Conservation (phyloP, 163 green algal species). For the Scenedesmus sp. region DNA sequence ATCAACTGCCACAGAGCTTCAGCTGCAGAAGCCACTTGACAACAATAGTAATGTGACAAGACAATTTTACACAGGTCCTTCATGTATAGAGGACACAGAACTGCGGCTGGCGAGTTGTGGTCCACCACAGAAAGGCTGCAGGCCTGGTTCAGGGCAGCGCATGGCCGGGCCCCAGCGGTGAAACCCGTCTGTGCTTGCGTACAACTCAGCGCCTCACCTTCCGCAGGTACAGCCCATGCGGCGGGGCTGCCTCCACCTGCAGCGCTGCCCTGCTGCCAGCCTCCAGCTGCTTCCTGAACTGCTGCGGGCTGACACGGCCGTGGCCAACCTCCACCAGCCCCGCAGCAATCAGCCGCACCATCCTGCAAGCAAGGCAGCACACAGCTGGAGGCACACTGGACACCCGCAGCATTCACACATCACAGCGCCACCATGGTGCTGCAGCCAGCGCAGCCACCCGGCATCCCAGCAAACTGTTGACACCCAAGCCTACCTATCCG, state of each 20-base stretch:
- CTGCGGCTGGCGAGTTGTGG: too few relatives aligned
- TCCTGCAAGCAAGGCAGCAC: constrained; percentile 41
- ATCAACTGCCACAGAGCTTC: neutral
- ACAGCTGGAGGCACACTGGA: neutral
- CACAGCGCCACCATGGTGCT: neutral
- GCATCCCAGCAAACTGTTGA: neutral
- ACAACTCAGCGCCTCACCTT: neutral
- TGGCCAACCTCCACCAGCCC: constrained; percentile 64
- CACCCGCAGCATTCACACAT: neutral
- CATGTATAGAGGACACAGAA: too few relatives aligned
- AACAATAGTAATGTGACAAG: neutral
- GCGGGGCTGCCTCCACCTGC: constrained; percentile 55
- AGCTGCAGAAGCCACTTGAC: neutral
- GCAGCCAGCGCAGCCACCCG: neutral
- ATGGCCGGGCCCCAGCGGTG: neutral
- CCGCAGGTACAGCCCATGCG: constrained; percentile 56
- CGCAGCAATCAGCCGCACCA: constrained; percentile 62
- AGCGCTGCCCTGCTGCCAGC: constrained; percentile 46
- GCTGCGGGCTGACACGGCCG: constrained; percentile 36
- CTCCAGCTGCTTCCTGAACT: constrained; percentile 45
- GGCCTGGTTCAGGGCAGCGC: neutral
- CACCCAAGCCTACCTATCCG: neutral
- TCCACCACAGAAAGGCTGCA: too few relatives aligned
- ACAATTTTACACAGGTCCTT: neutral
- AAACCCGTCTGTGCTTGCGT: neutral